Evolutionary conservation across 1,284 basidiomycete genomes (phyloP).

Genomic region (Xerocomus minutiporus): DNA sequence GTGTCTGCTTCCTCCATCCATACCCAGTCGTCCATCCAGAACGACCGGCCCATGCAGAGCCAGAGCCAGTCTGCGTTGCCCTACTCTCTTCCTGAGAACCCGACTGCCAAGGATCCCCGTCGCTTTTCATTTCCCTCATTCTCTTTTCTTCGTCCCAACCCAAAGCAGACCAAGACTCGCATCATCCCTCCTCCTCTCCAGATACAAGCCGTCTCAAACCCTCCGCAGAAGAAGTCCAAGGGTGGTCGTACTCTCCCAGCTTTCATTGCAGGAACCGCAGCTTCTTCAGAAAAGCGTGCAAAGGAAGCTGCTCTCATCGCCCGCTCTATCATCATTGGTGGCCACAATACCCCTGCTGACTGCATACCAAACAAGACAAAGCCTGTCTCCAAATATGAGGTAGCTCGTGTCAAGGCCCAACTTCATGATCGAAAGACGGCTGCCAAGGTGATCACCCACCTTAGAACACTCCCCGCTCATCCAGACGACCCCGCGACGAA

Average conservation of each 20-base stretch:
- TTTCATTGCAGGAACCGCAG: constrained; percentile 16
- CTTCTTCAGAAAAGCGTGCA: constrained; percentile 54
- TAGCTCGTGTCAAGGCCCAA: constrained; percentile 67
- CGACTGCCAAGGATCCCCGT: constrained; percentile 24
- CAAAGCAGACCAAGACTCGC: constrained; percentile 25
- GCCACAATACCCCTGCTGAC: constrained; percentile 33
- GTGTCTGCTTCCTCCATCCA: constrained; percentile 12
- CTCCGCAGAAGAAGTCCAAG: constrained; percentile 34
- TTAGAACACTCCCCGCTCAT: constrained; percentile 48
- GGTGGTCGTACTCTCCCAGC: constrained; percentile 29
- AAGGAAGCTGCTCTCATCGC: constrained; percentile 58
- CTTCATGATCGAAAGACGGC: constrained; percentile 63
- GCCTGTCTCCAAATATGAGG: constrained; percentile 43
- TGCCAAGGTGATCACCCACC: constrained; percentile 63
- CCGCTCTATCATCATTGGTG: constrained; percentile 65
- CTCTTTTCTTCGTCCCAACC: constrained; percentile 32
- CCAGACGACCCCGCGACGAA: constrained; percentile 13
- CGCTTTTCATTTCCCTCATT: constrained; percentile 40
- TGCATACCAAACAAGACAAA: constrained; percentile 33
- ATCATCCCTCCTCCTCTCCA: constrained; percentile 8
- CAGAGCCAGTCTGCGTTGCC: constrained; percentile 30
- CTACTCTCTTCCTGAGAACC: constrained; percentile 16
- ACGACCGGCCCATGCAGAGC: constrained; percentile 18
- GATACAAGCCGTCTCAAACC: constrained; percentile 8
- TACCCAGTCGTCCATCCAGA: constrained; percentile 18